Conservation (phyloP, 2,329 filamentous ascomycete species). For the Tolypocladium sp. region DNA sequence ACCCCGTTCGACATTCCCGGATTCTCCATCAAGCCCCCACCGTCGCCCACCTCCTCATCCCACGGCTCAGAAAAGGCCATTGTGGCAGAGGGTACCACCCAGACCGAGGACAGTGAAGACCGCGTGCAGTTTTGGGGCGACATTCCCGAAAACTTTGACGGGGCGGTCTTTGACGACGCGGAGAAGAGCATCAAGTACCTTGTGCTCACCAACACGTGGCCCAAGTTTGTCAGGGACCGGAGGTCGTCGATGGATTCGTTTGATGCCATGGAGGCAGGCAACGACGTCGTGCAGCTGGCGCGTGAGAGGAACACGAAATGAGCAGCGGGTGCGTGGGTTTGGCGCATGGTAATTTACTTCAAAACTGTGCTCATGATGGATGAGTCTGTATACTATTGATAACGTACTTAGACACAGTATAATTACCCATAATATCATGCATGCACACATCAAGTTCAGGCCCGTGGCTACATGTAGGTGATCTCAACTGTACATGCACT, state of each 20-base stretch:
- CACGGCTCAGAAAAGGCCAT: neutral
- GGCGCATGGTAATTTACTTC: too few relatives aligned
- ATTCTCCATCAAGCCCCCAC: too few relatives aligned
- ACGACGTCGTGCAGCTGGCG: conserved; percentile 1
- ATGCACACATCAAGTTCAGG: neutral
- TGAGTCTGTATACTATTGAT: neutral
- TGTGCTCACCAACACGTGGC: conserved; percentile 61
- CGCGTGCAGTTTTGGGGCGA: conserved; percentile 26
- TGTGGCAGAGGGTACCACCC: too few relatives aligned
- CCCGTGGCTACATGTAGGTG: neutral
- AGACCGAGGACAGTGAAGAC: conserved; percentile 1
- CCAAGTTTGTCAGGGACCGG: conserved; percentile 39
- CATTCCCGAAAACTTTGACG: conserved; percentile 38
- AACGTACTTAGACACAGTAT: neutral
- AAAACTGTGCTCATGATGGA: neutral
- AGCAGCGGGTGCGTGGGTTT: neutral
- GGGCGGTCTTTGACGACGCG: conserved; percentile 47
- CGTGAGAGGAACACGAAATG: neutral
- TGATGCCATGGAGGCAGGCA: conserved; percentile 4
- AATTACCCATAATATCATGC: neutral
- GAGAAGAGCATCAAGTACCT: conserved; percentile 56
- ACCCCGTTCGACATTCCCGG: conserved; percentile 24
- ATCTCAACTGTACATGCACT: neutral
- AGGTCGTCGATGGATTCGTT: conserved; percentile 12
- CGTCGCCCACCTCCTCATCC: neutral